A percentile compares a stretch with the other conserved stretches of the same genome.
These are phyloP conservation scores for Amphirosellinia nigrospora DNA, from an alignment of 495 filamentous ascomycete genomes.

Conservation along the genomic window DNA sequence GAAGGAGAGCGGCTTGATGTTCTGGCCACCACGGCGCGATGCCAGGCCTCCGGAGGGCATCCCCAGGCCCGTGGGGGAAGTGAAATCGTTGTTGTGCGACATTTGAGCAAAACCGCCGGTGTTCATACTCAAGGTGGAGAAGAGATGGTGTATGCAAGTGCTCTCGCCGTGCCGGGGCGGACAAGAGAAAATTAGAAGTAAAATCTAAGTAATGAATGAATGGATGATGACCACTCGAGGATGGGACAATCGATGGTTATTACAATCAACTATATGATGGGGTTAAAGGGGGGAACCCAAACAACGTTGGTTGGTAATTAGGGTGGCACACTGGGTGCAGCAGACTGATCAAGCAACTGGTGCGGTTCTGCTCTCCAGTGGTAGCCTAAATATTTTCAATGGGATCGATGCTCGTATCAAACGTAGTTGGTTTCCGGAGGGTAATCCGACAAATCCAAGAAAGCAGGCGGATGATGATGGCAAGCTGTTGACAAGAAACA, in stretches of 20 bases:
- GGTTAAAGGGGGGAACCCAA: slow-evolving; percentile 27
- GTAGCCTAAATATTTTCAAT: slow-evolving; percentile 34
- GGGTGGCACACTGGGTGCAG: slow-evolving; percentile 25
- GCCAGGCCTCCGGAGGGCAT: slow-evolving; percentile 80
- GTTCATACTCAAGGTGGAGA: slow-evolving; percentile 78
- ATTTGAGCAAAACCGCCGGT: slow-evolving; percentile 99
- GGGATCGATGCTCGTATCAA: slow-evolving; percentile 42
- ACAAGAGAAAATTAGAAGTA: slow-evolving; percentile 38
- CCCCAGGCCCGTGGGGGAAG: slow-evolving; percentile 71
- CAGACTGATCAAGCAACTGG: slow-evolving; percentile 24
- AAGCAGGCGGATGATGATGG: slow-evolving; percentile 28
- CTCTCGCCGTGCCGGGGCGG: slow-evolving; percentile 29
- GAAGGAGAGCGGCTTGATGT: slow-evolving; percentile 86
- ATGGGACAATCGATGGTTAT: slow-evolving; percentile 39
- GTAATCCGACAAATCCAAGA: slow-evolving; percentile 33
- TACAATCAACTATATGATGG: slow-evolving; percentile 38
- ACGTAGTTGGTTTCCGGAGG: slow-evolving; percentile 36
- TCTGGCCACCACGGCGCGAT: slow-evolving; percentile 72
- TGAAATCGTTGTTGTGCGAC: slow-evolving; percentile 85
- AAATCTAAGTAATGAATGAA: slow-evolving; percentile 40
- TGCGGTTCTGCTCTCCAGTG: slow-evolving; percentile 26
- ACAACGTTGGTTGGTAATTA: slow-evolving; percentile 36
- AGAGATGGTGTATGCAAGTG: slow-evolving; percentile 22
- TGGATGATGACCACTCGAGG: slow-evolving; percentile 39
- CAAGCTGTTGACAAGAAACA: slow-evolving; percentile 43